A percentile compares a stretch with the other conserved stretches of the same genome.
phyloP scores from a whole-genome alignment of 2,329 filamentous ascomycete species.

The Venturia oleaginea region DNA sequence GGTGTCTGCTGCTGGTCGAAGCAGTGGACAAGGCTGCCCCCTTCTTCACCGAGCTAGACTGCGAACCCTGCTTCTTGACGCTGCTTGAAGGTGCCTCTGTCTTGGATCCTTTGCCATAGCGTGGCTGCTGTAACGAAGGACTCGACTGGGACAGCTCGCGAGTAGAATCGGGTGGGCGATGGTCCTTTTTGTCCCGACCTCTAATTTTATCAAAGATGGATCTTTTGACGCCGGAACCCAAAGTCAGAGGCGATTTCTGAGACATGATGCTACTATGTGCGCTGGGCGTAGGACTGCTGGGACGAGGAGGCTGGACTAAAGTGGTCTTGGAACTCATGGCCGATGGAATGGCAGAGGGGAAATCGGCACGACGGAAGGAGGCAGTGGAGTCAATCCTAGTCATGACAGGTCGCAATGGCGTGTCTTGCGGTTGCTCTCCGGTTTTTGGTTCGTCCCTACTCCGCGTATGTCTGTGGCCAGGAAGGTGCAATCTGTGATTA shows the following conservation, averaged over 20 bases:
- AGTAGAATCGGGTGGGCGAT: constrained; percentile 26
- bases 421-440: constrained; percentile 29
- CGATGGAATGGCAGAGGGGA: constrained; percentile 37
- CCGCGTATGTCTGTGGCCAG: constrained; percentile 58
- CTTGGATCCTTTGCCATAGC: constrained; percentile 22
- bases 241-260: constrained; percentile 31
- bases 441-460: constrained; percentile 50
- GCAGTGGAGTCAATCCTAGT: constrained; percentile 65
- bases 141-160: constrained; percentile 33
- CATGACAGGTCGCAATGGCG: constrained; percentile 58
- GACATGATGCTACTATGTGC: constrained; percentile 44
- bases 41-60: constrained; percentile 12
- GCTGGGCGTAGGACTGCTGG: constrained; percentile 76
- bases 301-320: constrained; percentile 44
- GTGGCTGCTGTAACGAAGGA: constrained; percentile 28
- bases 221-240: constrained; percentile 29
- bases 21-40: constrained; percentile 15
- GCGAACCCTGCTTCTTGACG: constrained; percentile 20
- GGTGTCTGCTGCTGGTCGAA: constrained; percentile 19
- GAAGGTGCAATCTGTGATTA: constrained; percentile 51
- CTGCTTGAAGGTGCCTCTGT: constrained; percentile 23
- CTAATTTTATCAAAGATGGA: constrained; percentile 47
- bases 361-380: constrained; percentile 46
- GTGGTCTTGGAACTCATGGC: constrained; percentile 42
- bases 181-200: constrained; percentile 38